Evolutionary conservation across 805 yeast genomes (phyloP), one percentile per base, ranked within the genome.

Genomic region (Wickerhamomyces ciferrii): DNA sequence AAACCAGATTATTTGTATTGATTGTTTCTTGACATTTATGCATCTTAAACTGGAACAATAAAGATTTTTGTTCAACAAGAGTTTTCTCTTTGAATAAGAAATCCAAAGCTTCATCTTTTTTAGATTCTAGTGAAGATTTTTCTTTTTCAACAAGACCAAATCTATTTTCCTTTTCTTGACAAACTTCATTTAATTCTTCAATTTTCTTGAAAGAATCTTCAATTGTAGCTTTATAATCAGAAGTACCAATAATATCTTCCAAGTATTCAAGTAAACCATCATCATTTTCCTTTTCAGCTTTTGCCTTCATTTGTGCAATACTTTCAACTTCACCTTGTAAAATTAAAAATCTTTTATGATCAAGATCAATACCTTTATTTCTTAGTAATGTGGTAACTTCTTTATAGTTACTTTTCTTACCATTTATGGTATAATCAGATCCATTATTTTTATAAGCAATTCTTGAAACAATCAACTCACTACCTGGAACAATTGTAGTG

Each of bases 311-410:
- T 63, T 94, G 97, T 0, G 99, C 97, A 59, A 94, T 94, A 53
- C 91, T 84, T 68, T 94, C 99, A 39, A 94, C 99, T 63, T 94
- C 99, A 62, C 99, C 99, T 67, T 94, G 99, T 40, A 94, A 70
- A 60, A 94, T 95, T 55, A 94, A 74, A 58, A 94, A 94, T 55
- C 99, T 75, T 61, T 94, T 94, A 65, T 94, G 99, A 54, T 91
- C 96, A 51, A 94, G 72, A 65, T 94, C 99, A 48, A 94, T 86
- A 5, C 98, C 99, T 60, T 89, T 81, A 17, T 76, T 82, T 53
- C 81, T 83, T 43, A 94, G 71, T 31, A 87, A 68, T 1, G 70
- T 68, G 0, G 96, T 87, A 0, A 94, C 97, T 55, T 84, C 86
- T 0, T 87, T 78, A 59, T 87, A 94, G 29, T 75, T 76, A 58